Conservation (phyloP, 768 basidiomycete genomes). For the Ramaria rubella region DNA sequence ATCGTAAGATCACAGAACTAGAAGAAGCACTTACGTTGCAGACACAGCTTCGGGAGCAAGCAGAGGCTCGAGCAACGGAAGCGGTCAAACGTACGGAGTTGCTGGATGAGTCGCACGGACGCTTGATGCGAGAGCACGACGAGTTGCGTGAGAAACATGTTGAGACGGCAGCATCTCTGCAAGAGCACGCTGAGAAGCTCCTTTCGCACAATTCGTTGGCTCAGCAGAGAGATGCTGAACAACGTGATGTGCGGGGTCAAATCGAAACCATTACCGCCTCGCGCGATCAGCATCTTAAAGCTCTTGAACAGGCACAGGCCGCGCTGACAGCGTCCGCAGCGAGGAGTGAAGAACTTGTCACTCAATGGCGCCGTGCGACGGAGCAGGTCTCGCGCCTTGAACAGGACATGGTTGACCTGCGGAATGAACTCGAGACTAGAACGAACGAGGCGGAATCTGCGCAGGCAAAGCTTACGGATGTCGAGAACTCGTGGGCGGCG, state of each 20-base stretch:
- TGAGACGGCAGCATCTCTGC: constrained; percentile 53
- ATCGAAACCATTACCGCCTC: constrained; percentile 64
- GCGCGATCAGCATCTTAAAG: constrained; percentile 79
- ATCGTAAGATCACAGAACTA: constrained; percentile 67
- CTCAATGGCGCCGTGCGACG: constrained; percentile 61
- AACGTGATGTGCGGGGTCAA: constrained; percentile 53
- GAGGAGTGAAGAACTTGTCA: constrained; percentile 74
- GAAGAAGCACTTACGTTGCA: constrained; percentile 69
- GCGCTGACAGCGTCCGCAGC: constrained; percentile 71
- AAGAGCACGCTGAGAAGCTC: constrained; percentile 72
- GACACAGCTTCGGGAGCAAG: constrained; percentile 69
- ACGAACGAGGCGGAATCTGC: constrained; percentile 67
- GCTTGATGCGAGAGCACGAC: constrained; percentile 54
- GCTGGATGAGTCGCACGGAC: constrained; percentile 62
- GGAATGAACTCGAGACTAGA: constrained; percentile 73
- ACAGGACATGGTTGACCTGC: constrained; percentile 68
- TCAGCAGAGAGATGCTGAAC: constrained; percentile 78
- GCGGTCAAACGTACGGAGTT: constrained; percentile 69
- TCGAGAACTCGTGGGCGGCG: constrained; percentile 87
- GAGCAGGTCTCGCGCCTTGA: constrained; percentile 68
- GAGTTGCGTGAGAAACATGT: constrained; percentile 63
- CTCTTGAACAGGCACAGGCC: constrained; percentile 76
- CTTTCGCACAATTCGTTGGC: constrained; percentile 65
- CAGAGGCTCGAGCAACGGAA: constrained; percentile 71
- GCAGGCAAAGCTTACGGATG: constrained; percentile 60